phyloP scores from a whole-genome alignment of 192 early-diverging fungal species.

The Gonapodya prolifera region DNA sequence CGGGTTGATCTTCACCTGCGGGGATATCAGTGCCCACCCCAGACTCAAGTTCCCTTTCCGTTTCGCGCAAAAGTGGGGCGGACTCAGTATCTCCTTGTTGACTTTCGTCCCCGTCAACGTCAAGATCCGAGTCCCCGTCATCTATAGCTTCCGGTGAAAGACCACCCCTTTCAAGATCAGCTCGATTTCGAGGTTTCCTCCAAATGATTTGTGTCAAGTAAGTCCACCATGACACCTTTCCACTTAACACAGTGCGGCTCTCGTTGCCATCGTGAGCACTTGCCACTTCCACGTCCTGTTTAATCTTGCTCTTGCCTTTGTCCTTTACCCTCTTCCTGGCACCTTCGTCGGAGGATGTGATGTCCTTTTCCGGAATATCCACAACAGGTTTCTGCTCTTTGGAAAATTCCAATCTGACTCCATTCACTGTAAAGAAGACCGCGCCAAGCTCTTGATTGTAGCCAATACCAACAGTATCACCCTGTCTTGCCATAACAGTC shows the following conservation, averaged over 20 bases:
- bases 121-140: not conserved
- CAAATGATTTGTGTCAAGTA: not conserved
- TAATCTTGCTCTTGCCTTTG: not conserved
- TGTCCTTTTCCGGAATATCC: not conserved
- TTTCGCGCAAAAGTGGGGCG: not conserved
- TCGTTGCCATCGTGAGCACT: not conserved
- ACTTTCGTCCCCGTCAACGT: not conserved
- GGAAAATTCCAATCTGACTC: not conserved
- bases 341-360: not conserved
- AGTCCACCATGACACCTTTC: not conserved
- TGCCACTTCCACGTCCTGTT: not conserved
- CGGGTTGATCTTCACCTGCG: not conserved
- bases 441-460: not conserved
- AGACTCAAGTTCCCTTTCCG: not conserved
- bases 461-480: slow-evolving; percentile 4
- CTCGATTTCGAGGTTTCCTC: not conserved
- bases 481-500: not conserved
- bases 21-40: not conserved
- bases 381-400: not conserved
- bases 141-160: not conserved
- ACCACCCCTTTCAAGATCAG: not conserved
- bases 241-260: not conserved
- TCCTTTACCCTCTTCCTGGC: not conserved
- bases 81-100: not conserved
- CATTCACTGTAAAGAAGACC: slow-evolving; percentile 7